These are phyloP conservation scores for Penicillium waksmanii DNA, from an alignment of 495 filamentous ascomycete species.

Conservation along the genomic window DNA sequence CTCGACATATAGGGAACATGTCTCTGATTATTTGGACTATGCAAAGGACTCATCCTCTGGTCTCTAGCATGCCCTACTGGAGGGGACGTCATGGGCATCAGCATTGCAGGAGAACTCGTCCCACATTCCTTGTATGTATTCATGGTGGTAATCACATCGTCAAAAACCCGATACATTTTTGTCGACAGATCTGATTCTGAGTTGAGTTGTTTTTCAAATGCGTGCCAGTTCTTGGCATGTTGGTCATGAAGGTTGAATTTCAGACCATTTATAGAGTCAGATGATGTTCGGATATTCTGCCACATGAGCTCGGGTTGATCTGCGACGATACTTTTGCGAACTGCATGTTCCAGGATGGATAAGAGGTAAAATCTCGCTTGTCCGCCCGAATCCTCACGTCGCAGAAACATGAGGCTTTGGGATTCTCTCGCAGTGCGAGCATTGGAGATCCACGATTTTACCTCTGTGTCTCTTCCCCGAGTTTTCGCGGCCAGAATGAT, in stretches of 20 bases:
- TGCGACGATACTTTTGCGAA: not conserved
- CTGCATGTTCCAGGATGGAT: not conserved
- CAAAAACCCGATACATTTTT: not conserved
- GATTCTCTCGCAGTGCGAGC: not conserved
- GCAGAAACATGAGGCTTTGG: not conserved
- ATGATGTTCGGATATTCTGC: not conserved
- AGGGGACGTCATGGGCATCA: not conserved
- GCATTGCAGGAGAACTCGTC: not conserved
- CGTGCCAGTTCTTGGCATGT: not conserved
- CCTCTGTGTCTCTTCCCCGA: not conserved
- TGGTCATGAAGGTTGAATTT: not conserved
- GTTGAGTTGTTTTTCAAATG: not conserved
- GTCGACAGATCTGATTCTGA: not conserved
- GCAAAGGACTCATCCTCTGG: not conserved
- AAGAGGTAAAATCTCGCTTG: not conserved
- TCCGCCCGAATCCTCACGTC: not conserved
- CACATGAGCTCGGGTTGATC: not conserved
- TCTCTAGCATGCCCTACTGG: not conserved
- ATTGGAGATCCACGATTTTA: not conserved
- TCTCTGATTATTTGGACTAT: not conserved
- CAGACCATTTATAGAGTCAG: not conserved
- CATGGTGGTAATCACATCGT: not conserved
- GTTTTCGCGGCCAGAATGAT: not conserved
- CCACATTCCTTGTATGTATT: not conserved
- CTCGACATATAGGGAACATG: not conserved